Base-by-base conservation (phyloP, 2,329 filamentous ascomycete species). In the Xylaria sp. region DNA sequence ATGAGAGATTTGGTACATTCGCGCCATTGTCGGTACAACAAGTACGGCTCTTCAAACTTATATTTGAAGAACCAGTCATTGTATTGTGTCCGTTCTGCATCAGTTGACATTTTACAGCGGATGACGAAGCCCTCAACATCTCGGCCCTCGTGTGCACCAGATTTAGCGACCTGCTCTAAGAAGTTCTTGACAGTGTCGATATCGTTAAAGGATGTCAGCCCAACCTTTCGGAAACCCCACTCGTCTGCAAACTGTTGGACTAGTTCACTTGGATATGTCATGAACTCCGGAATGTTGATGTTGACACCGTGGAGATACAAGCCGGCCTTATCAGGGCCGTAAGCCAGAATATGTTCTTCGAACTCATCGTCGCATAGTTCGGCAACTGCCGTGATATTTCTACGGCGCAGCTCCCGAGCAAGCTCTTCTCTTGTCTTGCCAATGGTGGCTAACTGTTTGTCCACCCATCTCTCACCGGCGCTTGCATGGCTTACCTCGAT, bases 31-130 rank as follows among this genome's bases (percentile, higher is more conserved):
- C 96, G 90, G 82, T 98, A 99, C 94, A 99, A 97, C 69, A 99
- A 84, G 79, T 99, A 99, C 0, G 96, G 96, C 82, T 99, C 96
- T 78, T 99, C 96, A 69, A 99, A 99, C 83, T 99, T 99, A 88
- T 94, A 99, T 82, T 99, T 99, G 90, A 99, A 99, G 82, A 99
- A 99, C 96, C 96, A 99, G 79, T 99, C 94, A n/a, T 88, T 83
- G 79, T 90, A 96, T 0, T 88, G 86, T 1, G 79, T 80, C 15
- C 79, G 78, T 0, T 81, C 82, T 0, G 84, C 83, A 33, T 89
- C 81, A n/a, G 81, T 77, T 18, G 86, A 83, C 84, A 84, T 90
- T 83, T 89, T 93, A 86, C 96, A 98, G 65, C 96, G 91, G 74
- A 99, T 92, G 66, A 99, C 96, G 75, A 99, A 99, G 3, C 96